These are phyloP conservation scores for Cucumis melo DNA, from an alignment of 306 rosid species.

Conservation along the genomic window DNA sequence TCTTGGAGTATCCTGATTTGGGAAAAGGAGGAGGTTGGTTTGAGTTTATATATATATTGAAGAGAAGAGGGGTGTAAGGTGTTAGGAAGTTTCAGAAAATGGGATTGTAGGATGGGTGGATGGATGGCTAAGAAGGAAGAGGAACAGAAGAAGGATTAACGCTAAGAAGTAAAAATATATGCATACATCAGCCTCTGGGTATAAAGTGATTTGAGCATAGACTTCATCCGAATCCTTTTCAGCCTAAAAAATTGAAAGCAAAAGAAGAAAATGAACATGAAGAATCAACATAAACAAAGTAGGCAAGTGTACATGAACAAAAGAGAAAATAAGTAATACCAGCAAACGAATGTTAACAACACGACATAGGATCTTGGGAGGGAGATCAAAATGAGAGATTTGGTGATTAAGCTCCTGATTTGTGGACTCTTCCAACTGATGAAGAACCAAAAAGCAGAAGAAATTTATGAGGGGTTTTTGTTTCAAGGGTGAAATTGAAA, in stretches of 20 bases:
- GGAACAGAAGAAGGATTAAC: constrained; percentile 6
- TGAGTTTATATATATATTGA: no score
- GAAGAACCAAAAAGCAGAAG: constrained; percentile 12
- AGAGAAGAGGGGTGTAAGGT: no score
- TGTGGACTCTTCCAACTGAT: constrained; percentile 64
- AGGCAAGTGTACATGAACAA: background rate
- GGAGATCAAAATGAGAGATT: constrained; percentile 57
- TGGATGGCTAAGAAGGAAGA: no score
- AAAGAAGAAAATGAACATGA: background rate
- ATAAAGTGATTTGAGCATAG: no score
- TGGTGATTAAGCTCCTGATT: constrained; percentile 59
- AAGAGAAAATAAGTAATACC: constrained; percentile 29
- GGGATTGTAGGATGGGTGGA: no score
- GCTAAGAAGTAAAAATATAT: background rate
- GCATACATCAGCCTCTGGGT: constrained; percentile 57
- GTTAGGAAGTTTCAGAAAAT: no score
- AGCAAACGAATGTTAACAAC: constrained; percentile 37
- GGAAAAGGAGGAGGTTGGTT: no score
- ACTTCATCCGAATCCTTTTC: constrained; percentile 82
- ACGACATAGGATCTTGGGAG: constrained; percentile 63
- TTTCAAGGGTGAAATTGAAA: constrained; percentile 17
- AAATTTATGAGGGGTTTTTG: background rate
- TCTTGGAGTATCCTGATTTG: no score
- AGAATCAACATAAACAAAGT: background rate
- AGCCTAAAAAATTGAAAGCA: constrained; percentile 34